Evolutionary conservation across 441 rosid species (phyloP).

Genomic region (Populus trichocarpa): DNA sequence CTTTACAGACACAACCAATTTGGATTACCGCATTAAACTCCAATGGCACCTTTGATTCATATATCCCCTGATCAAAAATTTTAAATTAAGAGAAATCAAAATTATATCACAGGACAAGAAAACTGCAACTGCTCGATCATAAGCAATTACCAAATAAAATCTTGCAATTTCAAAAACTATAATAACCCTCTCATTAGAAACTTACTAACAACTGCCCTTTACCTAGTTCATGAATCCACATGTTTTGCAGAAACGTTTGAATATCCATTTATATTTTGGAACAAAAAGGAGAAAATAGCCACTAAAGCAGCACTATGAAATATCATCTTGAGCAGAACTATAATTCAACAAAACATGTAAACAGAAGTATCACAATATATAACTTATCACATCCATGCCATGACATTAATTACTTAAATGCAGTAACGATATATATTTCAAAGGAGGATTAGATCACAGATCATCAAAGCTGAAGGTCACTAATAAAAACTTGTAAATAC

Average conservation of each 20-base stretch:
- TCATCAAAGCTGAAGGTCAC: background rate
- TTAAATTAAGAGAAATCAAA: conserved; percentile 21
- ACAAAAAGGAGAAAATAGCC: background rate
- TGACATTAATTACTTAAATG: background rate
- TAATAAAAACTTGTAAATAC: background rate
- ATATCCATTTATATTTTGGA: background rate
- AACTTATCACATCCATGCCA: background rate
- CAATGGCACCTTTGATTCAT: conserved; percentile 78
- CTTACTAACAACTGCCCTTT: background rate
- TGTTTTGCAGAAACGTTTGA: background rate
- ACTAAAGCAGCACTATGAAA: background rate
- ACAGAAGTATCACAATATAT: background rate
- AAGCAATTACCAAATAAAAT: background rate
- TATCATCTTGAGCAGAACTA: background rate
- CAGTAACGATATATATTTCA: background rate
- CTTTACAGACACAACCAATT: conserved; percentile 95
- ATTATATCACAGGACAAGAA: conserved; percentile 10
- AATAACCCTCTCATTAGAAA: background rate
- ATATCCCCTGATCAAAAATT: conserved; percentile 68
- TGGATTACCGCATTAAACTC: conserved; percentile 82
- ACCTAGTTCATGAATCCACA: background rate
- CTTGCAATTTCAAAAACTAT: background rate
- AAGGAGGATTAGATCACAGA: background rate
- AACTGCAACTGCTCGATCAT: conserved; percentile 9
- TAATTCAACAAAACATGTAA: background rate